Evolutionary conservation across 257 asterid species (phyloP).

Genomic region (Osmanthus fragrans): DNA sequence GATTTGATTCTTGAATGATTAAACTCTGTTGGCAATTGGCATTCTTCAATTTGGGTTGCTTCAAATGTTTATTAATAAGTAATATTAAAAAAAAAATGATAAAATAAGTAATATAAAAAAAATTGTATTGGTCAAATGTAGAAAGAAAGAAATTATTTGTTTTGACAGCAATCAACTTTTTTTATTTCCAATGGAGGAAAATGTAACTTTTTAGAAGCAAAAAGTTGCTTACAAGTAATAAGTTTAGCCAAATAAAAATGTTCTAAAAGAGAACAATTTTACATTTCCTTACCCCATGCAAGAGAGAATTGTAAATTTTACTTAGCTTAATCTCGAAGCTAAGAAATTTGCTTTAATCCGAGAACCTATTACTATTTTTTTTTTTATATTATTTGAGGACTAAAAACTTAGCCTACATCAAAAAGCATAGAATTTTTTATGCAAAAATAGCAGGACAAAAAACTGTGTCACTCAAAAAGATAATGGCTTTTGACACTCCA

Average conservation of each 20-base stretch:
- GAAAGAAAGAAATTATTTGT: not conserved
- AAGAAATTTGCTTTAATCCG: not conserved
- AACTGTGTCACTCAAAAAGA: too few relatives aligned
- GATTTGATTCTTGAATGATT: constrained; percentile 3
- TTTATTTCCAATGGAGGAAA: not conserved
- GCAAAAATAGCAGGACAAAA: not conserved
- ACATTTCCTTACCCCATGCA: not conserved
- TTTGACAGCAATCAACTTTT: not conserved
- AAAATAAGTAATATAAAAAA: too few relatives aligned
- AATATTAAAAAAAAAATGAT: too few relatives aligned
- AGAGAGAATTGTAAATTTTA: not conserved
- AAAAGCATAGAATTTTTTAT: not conserved
- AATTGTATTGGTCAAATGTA: not conserved
- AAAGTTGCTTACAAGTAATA: not conserved
- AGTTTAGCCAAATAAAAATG: not conserved
- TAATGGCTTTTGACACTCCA: not conserved
- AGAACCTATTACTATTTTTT: not conserved
- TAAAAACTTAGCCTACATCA: not conserved
- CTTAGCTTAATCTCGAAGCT: constrained; percentile 4
- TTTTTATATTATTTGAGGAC: not conserved
- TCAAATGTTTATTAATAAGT: not conserved
- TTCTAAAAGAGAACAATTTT: not conserved
- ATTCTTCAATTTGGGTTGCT: constrained; percentile 19
- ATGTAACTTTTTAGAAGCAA: not conserved
- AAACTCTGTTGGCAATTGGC: not conserved